These are phyloP conservation scores for Aspergillus sp. DNA, from an alignment of 2,329 filamentous ascomycete species.

Conservation along the genomic window DNA sequence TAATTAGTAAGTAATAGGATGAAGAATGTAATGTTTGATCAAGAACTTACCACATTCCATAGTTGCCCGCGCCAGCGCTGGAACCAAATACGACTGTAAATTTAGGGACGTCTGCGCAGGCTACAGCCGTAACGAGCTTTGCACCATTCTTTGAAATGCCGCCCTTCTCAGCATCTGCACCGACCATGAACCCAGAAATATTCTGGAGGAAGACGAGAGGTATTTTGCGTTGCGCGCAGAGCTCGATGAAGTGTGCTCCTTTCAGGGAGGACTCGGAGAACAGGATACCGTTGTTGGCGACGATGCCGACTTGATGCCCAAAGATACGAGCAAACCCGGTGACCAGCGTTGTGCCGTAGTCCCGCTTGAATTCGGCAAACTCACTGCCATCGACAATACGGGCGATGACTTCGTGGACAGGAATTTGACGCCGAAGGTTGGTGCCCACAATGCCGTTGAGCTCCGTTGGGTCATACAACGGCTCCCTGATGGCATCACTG, in stretches of 20 bases:
- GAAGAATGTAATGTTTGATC: not conserved
- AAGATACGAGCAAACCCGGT: conserved; percentile 91
- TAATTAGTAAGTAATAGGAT: not conserved
- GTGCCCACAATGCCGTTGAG: conserved; percentile 86
- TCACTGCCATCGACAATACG: conserved; percentile 87
- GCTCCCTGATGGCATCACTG: conserved; percentile 62
- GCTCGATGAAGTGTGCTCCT: conserved; percentile 94
- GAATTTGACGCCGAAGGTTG: conserved; percentile 82
- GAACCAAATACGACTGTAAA: conserved; percentile 96
- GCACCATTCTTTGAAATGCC: conserved; percentile 98
- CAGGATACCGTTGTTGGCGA: conserved; percentile 94
- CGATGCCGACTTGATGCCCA: conserved; percentile 85
- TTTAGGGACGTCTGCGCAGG: conserved; percentile 91
- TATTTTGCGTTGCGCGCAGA: conserved; percentile 86
- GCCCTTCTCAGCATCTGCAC: conserved; percentile 84
- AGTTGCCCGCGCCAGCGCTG: conserved; percentile 92
- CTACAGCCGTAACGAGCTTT: conserved; percentile 93
- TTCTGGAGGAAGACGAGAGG: conserved; percentile 94
- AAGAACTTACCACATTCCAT: conserved; percentile 80
- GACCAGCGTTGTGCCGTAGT: conserved; percentile 85
- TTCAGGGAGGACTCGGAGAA: conserved; percentile 89
- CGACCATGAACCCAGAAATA: conserved; percentile 98
- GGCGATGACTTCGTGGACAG: conserved; percentile 87
- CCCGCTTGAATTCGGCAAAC: conserved; percentile 92
- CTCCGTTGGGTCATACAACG: conserved; percentile 76